Percentiles rank a stretch among this genome's conserved stretches.
These are phyloP conservation scores for Rhodotorula kratochvilovae DNA, from an alignment of 768 basidiomycete genomes.

Conservation along the genomic window DNA sequence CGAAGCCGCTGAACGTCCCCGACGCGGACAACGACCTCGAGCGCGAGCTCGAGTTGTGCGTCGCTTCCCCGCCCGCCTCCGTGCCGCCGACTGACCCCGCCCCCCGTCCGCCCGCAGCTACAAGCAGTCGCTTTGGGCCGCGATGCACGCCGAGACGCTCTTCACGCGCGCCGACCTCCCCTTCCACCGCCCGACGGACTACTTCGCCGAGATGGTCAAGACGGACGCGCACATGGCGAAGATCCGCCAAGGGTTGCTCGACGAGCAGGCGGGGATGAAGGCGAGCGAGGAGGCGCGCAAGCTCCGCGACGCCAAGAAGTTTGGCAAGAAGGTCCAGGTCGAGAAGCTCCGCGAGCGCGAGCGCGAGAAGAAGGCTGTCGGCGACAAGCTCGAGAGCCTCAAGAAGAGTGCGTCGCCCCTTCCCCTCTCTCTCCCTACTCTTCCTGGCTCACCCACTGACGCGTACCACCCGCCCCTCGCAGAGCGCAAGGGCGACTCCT, in stretches of 20 bases:
- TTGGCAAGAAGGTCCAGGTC: constrained; percentile 92
- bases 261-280: constrained; percentile 82
- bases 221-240: constrained; percentile 96
- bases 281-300: constrained; percentile 84
- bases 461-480: background rate
- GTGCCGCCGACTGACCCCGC: background rate
- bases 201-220: constrained; percentile 99
- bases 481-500: constrained; percentile 73
- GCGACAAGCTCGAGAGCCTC: constrained; percentile 60
- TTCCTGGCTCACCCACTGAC: too few species aligned
- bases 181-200: constrained; percentile 86
- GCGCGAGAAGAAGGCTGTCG: constrained; percentile 83
- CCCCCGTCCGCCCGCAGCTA: constrained; percentile 58
- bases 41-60: constrained; percentile 92
- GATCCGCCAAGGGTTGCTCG: constrained; percentile 79
- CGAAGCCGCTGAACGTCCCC: constrained; percentile 61
- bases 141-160: constrained; percentile 69
- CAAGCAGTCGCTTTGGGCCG: constrained; percentile 85
- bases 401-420: constrained; percentile 58
- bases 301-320: constrained; percentile 93
- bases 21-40: constrained; percentile 84
- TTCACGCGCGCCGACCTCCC: constrained; percentile 53
- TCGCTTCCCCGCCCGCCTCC: constrained; percentile 29
- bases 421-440: background rate
- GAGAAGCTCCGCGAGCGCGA: constrained; percentile 90